These are phyloP conservation scores for Arthroderma sp. DNA, from an alignment of 2,329 filamentous ascomycete species.

Conservation along the genomic window DNA sequence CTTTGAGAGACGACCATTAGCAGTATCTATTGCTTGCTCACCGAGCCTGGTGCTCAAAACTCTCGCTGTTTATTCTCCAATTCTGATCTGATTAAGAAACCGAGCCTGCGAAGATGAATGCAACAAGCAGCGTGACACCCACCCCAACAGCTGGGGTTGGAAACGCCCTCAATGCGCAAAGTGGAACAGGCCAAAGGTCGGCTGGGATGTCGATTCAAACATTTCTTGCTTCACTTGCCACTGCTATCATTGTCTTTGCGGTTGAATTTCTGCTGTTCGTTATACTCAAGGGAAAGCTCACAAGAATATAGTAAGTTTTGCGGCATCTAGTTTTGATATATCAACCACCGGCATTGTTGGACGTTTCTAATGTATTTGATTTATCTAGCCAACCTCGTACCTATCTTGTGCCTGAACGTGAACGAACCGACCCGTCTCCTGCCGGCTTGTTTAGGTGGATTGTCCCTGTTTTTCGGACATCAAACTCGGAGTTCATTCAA, in stretches of 20 bases:
- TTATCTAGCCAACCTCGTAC: constrained; percentile 59
- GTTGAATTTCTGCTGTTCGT: constrained; percentile 57
- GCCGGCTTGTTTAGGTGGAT: constrained; percentile 42
- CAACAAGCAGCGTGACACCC: too few species aligned
- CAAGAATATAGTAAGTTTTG: constrained; percentile 61
- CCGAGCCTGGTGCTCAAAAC: too few species aligned
- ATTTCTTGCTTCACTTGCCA: constrained; percentile 54
- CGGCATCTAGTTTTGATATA: neutral
- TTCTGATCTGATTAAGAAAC: too few species aligned
- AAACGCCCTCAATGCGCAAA: constrained; percentile 23
- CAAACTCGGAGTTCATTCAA: constrained; percentile 72
- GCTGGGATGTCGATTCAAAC: constrained; percentile 29
- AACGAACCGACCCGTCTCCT: constrained; percentile 66
- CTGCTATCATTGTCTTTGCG: constrained; percentile 50
- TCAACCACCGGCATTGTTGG: neutral
- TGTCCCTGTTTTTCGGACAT: constrained; percentile 50
- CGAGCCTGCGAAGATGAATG: too few species aligned
- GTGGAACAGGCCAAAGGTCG: constrained; percentile 22
- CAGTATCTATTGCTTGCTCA: too few species aligned
- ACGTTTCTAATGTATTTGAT: constrained; percentile 9
- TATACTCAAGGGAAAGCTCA: constrained; percentile 62
- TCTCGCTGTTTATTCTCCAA: too few species aligned
- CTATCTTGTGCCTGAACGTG: constrained; percentile 71
- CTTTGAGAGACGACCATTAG: too few species aligned
- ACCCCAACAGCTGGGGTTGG: constrained; percentile 15